These are phyloP conservation scores for Gloeopeniophorella convolvens DNA, from an alignment of 768 basidiomycete species.

Conservation along the genomic window DNA sequence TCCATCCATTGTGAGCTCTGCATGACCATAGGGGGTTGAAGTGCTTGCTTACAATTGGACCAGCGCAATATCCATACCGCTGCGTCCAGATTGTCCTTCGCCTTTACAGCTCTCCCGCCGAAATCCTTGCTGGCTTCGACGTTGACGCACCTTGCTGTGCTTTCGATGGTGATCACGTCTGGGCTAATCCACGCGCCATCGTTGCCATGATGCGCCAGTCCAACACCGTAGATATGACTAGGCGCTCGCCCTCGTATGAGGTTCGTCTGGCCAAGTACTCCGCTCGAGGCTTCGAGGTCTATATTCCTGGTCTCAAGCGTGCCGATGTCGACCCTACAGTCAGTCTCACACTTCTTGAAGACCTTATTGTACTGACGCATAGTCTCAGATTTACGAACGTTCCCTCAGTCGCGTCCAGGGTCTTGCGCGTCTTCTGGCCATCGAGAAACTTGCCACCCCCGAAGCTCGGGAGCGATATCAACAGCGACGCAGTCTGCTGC, in stretches of 20 bases:
- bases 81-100: constrained; percentile 62
- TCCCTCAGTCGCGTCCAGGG: constrained; percentile 51
- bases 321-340: constrained; percentile 55
- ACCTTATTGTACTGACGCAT: background rate
- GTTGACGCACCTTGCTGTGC: constrained; percentile 59
- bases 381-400: constrained; percentile 50
- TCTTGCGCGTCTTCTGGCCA: constrained; percentile 53
- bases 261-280: constrained; percentile 56
- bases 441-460: constrained; percentile 48
- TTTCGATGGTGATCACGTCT: constrained; percentile 48
- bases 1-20: constrained; percentile 51
- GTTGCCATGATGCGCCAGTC: constrained; percentile 61
- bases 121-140: constrained; percentile 62
- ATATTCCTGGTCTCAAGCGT: constrained; percentile 45
- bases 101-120: constrained; percentile 55
- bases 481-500: constrained; percentile 40
- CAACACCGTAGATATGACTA: constrained; percentile 55
- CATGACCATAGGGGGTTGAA: too few relatives aligned
- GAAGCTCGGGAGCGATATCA: constrained; percentile 42
- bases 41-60: too few relatives aligned
- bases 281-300: constrained; percentile 47
- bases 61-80: constrained; percentile 61
- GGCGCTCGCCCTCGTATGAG: constrained; percentile 62
- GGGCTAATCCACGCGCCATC: constrained; percentile 54
- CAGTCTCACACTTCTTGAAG: constrained; percentile 10